phyloP scores from a whole-genome alignment of 352 stramenopile species.

The Thraustotheca clavata region DNA sequence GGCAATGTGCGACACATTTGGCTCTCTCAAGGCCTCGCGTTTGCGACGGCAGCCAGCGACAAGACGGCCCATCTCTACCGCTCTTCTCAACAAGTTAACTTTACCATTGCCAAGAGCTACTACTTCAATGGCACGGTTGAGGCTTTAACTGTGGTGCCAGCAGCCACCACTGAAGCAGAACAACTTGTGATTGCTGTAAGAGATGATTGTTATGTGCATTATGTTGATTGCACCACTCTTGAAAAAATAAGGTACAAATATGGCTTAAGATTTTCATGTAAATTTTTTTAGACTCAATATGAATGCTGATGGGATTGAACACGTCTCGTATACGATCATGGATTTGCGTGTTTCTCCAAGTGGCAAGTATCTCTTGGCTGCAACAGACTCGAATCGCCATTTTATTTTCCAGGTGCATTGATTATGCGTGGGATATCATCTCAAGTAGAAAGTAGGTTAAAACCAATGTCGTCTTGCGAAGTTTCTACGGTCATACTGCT shows the following conservation, averaged over 20 bases:
- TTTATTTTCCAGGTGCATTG: constrained; percentile 59
- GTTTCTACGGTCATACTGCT: constrained; percentile 78
- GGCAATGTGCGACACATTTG: constrained; percentile 59
- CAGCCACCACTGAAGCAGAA: constrained; percentile 23
- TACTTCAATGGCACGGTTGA: constrained; percentile 81
- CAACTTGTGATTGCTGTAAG: constrained; percentile 54
- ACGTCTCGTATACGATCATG: constrained; percentile 85
- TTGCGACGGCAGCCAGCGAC: constrained; percentile 65
- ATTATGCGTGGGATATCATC: neutral
- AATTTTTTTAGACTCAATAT: constrained; percentile 63
- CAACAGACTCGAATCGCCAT: constrained; percentile 73
- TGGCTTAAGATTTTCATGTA: neutral
- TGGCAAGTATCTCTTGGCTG: constrained; percentile 68
- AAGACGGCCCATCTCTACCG: constrained; percentile 66
- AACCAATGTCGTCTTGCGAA: constrained; percentile 53
- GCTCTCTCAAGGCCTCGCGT: constrained; percentile 42
- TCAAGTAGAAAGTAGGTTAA: constrained; percentile 34
- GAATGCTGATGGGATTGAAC: constrained; percentile 77
- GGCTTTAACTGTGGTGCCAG: constrained; percentile 47
- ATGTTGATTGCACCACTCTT: constrained; percentile 65
- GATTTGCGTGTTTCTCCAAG: constrained; percentile 61
- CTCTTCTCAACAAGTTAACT: constrained; percentile 26
- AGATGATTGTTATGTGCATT: constrained; percentile 81
- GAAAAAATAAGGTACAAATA: constrained; percentile 60
- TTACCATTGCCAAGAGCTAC: constrained; percentile 68